Evolutionary conservation across 2,329 filamentous ascomycete species (phyloP).

Genomic region (Diaporthe longicolla): DNA sequence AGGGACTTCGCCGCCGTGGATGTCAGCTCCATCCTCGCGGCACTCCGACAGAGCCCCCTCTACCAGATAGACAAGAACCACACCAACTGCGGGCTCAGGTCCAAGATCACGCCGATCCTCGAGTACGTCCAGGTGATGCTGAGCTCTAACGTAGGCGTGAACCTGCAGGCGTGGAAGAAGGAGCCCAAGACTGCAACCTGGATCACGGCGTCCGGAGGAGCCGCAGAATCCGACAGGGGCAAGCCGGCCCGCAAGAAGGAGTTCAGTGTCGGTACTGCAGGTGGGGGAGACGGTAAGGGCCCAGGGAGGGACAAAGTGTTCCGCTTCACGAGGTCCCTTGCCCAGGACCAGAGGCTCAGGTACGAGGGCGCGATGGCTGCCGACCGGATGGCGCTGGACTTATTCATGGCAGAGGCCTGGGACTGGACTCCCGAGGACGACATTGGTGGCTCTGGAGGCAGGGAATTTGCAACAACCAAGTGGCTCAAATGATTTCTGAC

Average conservation of each 20-base stretch:
- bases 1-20: constrained; percentile 70
- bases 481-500: constrained; percentile 27
- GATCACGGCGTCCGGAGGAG: constrained; percentile 43
- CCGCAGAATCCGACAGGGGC: constrained; percentile 37
- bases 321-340: constrained; percentile 65
- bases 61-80: constrained; percentile 84
- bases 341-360: constrained; percentile 64
- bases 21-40: constrained; percentile 71
- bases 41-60: constrained; percentile 75
- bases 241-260: constrained; percentile 25
- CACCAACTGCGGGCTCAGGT: constrained; percentile 79
- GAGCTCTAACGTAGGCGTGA: constrained; percentile 61
- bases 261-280: constrained; percentile 39
- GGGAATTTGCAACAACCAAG: constrained; percentile 34
- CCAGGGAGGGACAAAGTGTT: constrained; percentile 52
- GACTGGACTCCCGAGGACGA: constrained; percentile 70
- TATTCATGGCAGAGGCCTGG: constrained; percentile 72
- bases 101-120: constrained; percentile 74
- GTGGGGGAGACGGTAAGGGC: constrained; percentile 36
- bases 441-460: constrained; percentile 25
- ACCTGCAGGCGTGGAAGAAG: constrained; percentile 62
- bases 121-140: constrained; percentile 74
- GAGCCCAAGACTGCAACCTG: constrained; percentile 58
- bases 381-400: constrained; percentile 64
- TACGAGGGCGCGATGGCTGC: constrained; percentile 64